A percentile compares a stretch with the other conserved stretches of the same genome.
These are phyloP conservation scores for Cyclotella sp. DNA, from an alignment of 108 stramenopile genomes.

Conservation along the genomic window DNA sequence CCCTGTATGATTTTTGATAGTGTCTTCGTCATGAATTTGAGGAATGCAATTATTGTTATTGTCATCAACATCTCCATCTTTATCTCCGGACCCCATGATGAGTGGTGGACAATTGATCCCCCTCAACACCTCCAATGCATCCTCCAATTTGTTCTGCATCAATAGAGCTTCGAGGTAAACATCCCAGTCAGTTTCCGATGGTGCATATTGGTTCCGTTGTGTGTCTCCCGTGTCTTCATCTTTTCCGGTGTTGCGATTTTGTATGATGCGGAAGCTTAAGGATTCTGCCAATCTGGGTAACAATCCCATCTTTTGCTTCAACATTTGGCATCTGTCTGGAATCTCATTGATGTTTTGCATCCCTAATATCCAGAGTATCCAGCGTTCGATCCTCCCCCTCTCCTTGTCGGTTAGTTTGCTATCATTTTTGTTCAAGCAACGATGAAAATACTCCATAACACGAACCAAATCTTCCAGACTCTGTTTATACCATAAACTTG, in stretches of 20 bases:
- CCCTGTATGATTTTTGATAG: constrained; percentile 41
- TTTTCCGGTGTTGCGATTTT: neutral
- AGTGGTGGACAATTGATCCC: constrained; percentile 28
- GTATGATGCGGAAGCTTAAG: constrained; percentile 54
- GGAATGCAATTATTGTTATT: constrained; percentile 21
- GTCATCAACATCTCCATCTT: neutral
- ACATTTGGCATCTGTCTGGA: constrained; percentile 11
- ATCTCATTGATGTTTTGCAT: constrained; percentile 16
- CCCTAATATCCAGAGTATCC: constrained; percentile 9
- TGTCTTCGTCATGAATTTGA: constrained; percentile 49
- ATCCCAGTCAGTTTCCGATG: constrained; percentile 62
- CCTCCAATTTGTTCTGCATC: constrained; percentile 65
- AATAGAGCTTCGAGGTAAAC: constrained; percentile 60
- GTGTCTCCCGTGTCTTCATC: neutral
- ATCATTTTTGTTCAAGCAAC: neutral
- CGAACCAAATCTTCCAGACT: constrained; percentile 14
- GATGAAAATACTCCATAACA: constrained; percentile 14
- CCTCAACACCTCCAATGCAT: constrained; percentile 60
- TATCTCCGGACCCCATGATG: constrained; percentile 11
- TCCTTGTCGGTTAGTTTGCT: neutral
- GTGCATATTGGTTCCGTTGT: neutral
- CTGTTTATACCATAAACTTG: constrained; percentile 40
- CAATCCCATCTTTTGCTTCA: constrained; percentile 48
- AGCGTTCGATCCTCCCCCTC: neutral
- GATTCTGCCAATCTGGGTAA: constrained; percentile 81